phyloP scores from a whole-genome alignment of 352 stramenopile species.

The Paralagenidium karlingii region DNA sequence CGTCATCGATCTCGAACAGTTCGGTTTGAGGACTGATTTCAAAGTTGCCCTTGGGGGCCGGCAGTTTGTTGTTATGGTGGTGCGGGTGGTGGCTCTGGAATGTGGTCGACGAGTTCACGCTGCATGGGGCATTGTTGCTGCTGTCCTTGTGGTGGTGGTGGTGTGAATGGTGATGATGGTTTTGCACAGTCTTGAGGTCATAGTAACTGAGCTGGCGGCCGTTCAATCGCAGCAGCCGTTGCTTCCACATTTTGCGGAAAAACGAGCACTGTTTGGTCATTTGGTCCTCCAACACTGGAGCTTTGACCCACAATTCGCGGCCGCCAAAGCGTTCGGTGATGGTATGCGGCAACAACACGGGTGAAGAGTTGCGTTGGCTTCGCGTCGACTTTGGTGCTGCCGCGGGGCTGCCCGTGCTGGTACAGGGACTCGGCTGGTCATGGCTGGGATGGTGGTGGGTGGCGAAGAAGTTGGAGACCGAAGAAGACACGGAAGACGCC shows the following conservation, averaged over 20 bases:
- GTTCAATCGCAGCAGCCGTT: conserved; percentile 61
- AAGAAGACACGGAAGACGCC: too few relatives aligned
- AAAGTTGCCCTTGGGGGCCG: conserved; percentile 22
- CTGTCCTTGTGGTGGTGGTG: neutral
- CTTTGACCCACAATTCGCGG: conserved; percentile 58
- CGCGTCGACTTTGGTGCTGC: conserved; percentile 4
- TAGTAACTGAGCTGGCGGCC: conserved; percentile 59
- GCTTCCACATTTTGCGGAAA: conserved; percentile 70
- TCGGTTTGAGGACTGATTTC: conserved; percentile 41
- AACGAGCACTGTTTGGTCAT: conserved; percentile 43
- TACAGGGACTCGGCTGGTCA: conserved; percentile 4
- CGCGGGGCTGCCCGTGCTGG: conserved; percentile 5
- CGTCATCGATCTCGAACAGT: conserved; percentile 35
- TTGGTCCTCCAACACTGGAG: conserved; percentile 47
- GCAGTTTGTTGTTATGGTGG: neutral
- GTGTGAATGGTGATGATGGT: too few relatives aligned
- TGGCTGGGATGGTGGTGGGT: too few relatives aligned
- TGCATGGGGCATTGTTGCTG: neutral
- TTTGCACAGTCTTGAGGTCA: conserved; percentile 11
- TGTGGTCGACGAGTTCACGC: neutral
- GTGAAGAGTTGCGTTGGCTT: too few relatives aligned
- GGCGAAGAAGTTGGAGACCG: too few relatives aligned
- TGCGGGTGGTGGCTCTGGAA: too few relatives aligned
- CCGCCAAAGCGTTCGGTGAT: conserved; percentile 67
- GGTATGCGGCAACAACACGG: conserved; percentile 49